Percentiles rank a stretch among this genome's conserved stretches.
Conservation (phyloP, 441 rosid genomes). For the Isatis lusitanica region DNA sequence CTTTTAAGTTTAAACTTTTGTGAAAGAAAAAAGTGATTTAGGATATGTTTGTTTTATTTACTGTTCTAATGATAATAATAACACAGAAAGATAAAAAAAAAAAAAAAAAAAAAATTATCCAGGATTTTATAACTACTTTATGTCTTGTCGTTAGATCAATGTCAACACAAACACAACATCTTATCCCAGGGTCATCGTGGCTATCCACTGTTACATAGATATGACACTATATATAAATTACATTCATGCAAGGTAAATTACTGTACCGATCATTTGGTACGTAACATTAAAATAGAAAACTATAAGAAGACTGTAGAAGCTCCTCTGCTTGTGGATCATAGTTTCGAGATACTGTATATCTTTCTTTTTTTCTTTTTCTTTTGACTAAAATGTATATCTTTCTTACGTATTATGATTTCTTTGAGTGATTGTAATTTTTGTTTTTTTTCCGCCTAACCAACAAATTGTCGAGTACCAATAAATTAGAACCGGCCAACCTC, state of each 20-base stretch:
- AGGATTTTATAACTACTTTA: not conserved
- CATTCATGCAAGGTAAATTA: slow-evolving; percentile 1
- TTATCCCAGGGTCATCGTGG: not conserved
- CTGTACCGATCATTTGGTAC: not conserved
- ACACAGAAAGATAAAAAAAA: too few relatives aligned
- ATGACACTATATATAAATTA: not conserved
- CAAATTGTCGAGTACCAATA: slow-evolving; percentile 29
- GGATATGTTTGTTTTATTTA: not conserved
- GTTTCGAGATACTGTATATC: not conserved
- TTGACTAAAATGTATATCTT: not conserved
- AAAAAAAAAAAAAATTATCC: too few relatives aligned
- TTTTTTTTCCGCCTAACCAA: slow-evolving; percentile 16
- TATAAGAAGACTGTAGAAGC: not conserved
- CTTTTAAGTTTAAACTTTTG: not conserved
- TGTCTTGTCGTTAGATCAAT: not conserved
- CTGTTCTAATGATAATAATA: too few relatives aligned
- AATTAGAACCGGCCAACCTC: slow-evolving; percentile 29
- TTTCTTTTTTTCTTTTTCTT: too few relatives aligned
- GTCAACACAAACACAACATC: not conserved
- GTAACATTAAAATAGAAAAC: not conserved
- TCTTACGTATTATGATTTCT: slow-evolving; percentile 23
- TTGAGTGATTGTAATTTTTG: slow-evolving; percentile 3
- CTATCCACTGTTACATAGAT: not conserved
- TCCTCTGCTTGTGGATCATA: not conserved
- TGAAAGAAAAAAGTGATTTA: not conserved